A percentile compares a stretch with the other conserved stretches of the same genome.
These are phyloP conservation scores for Pyracantha coccinea DNA, from an alignment of 331 rosid species.

Conservation along the genomic window DNA sequence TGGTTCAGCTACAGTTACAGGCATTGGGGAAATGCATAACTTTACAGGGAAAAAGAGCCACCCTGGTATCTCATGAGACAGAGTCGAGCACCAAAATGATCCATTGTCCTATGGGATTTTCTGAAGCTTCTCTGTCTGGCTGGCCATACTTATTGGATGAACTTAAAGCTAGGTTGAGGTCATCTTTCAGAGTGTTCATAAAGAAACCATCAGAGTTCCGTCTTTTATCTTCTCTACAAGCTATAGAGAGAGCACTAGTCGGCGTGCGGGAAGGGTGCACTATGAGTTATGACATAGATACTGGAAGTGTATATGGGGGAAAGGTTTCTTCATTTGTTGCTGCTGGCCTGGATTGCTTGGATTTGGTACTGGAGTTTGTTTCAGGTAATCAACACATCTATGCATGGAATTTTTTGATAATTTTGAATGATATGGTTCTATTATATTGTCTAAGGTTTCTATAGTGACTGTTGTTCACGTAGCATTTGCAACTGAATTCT, in stretches of 20 bases:
- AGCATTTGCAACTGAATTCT: neutral
- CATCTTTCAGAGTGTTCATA: conserved; percentile 57
- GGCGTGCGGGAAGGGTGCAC: conserved; percentile 55
- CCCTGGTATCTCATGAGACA: conserved; percentile 58
- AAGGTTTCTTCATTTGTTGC: conserved; percentile 58
- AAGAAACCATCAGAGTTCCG: conserved; percentile 64
- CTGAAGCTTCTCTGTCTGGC: conserved; percentile 39
- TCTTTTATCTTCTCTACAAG: conserved; percentile 58
- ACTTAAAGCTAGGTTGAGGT: conserved; percentile 56
- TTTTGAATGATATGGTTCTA: conserved; percentile 4
- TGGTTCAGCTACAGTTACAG: conserved; percentile 56
- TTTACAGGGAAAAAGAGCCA: conserved; percentile 73
- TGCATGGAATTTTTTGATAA: conserved; percentile 7
- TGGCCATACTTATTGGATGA: conserved; percentile 48
- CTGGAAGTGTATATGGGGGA: conserved; percentile 53
- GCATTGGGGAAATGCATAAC: conserved; percentile 74
- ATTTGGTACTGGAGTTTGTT: conserved; percentile 74
- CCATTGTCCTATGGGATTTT: conserved; percentile 24
- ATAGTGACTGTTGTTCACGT: neutral
- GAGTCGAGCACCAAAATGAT: conserved; percentile 60
- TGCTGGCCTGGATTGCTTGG: conserved; percentile 78
- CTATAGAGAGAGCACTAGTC: conserved; percentile 70
- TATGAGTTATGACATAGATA: conserved; percentile 45
- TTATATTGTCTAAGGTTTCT: neutral
- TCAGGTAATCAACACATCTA: conserved; percentile 52